phyloP scores from a whole-genome alignment of 176 grass and related monocot genomes.

The bread wheat (Triticum aestivum) region IWGSC_CS_RefSeq_v2.1 NC_057796.1:63615185-63615684 shows the following conservation, averaged over 20 bases:
- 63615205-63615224: background rate
- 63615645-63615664: background rate
- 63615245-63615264: background rate
- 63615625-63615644: background rate
- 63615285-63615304: background rate
- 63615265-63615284: background rate
- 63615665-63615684: background rate
- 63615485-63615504: background rate
- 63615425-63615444: background rate
- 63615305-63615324: conserved; percentile 14
- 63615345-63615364: background rate
- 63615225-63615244: background rate
- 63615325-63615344: background rate
- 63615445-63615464: background rate
- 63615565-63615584: background rate
- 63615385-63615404: background rate
- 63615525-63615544: background rate
- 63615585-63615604: background rate
- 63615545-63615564: background rate
- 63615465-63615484: background rate
- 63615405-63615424: background rate
- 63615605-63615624: background rate
- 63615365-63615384: background rate
- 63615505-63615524: background rate
- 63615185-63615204: background rate